These are phyloP conservation scores for Heliamphora pulchella DNA, from an alignment of 179 eudicot genomes.

Conservation along the genomic window DNA sequence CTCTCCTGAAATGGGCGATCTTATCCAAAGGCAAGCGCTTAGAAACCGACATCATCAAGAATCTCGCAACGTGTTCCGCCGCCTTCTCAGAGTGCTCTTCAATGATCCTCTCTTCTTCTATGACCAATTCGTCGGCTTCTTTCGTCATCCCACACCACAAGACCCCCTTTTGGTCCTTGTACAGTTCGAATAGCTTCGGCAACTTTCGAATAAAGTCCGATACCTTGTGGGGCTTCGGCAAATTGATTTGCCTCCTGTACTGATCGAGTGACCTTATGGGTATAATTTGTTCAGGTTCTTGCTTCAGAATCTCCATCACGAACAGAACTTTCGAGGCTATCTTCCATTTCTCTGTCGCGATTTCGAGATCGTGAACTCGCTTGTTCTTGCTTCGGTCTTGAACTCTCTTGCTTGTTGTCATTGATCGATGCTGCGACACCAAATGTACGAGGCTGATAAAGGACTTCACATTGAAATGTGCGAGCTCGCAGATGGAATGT, in stretches of 20 bases:
- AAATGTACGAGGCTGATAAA: not conserved
- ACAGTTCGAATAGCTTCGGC: constrained; percentile 71
- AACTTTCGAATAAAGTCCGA: constrained; percentile 71
- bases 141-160: constrained; percentile 82
- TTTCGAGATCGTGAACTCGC: constrained; percentile 67
- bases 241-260: constrained; percentile 57
- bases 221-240: constrained; percentile 75
- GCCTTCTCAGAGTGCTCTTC: constrained; percentile 44
- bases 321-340: constrained; percentile 59
- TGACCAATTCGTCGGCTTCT: constrained; percentile 58
- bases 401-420: constrained; percentile 74
- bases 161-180: constrained; percentile 57
- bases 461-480: not conserved
- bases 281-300: constrained; percentile 64
- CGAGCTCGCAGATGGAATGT: not conserved
- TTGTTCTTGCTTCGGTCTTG: constrained; percentile 85
- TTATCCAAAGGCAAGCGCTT: constrained; percentile 57
- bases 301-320: constrained; percentile 58
- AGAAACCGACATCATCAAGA: constrained; percentile 80
- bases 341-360: constrained; percentile 70
- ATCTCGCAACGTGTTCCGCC: constrained; percentile 65
- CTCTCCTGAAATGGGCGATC: constrained; percentile 79
- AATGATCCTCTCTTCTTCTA: constrained; percentile 55
- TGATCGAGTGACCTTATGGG: constrained; percentile 51
- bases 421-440: constrained; percentile 29